Base-by-base conservation (phyloP, 164 flowering plant species). In the Berberis thunbergii region DNA sequence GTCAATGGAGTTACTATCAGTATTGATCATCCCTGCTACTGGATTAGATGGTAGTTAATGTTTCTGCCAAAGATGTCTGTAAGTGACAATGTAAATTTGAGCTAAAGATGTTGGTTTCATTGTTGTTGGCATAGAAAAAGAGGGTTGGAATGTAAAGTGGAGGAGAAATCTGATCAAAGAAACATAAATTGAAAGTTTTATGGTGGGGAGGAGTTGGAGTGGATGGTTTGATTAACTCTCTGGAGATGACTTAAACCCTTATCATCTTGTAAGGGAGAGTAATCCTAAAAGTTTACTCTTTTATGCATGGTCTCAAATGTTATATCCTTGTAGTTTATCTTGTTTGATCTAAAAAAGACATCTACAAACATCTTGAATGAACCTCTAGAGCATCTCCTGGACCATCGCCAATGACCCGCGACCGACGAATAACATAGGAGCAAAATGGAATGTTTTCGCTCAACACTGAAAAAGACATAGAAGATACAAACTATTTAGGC, bases 171-270 rank as follows among this genome's bases (percentile, higher is more conserved):
- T 61, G 64, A 49, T 61, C 64, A 39, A 61, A 7, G 6, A 49
- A 26, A 13, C 54, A 49, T 13, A 61, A 43, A 4, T 48, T 61
- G 45, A 38, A 61, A 43, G 7, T 61, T 39, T 13, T 48, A 11
- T 48, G 54, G 54, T 61, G 54, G 41, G 11, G 60, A 2, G 60
- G 60, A 26, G 60, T 57, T 41, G 60, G 45, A 57, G 60, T 41
- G 0, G n/a, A 57, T 57, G 60, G 60, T 40, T 57, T 57, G 45
- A 57, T 41, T 41, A n/a, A 40, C 60, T 57, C 60, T 11, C 44
- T 41, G 40, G 60, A 41, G 60, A 57, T 41, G 41, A 57, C 60
- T 41, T 26, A 43, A 6, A 57, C 60, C 7, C 41, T 40, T 0
- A 39, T 41, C 41, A 11, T 57, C 60, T 40, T 57, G 9, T 11